Evolutionary conservation across 148 eudicot species (phyloP), one percentile per base, ranked within the genome.

Genomic region (Cornus kousa): DNA sequence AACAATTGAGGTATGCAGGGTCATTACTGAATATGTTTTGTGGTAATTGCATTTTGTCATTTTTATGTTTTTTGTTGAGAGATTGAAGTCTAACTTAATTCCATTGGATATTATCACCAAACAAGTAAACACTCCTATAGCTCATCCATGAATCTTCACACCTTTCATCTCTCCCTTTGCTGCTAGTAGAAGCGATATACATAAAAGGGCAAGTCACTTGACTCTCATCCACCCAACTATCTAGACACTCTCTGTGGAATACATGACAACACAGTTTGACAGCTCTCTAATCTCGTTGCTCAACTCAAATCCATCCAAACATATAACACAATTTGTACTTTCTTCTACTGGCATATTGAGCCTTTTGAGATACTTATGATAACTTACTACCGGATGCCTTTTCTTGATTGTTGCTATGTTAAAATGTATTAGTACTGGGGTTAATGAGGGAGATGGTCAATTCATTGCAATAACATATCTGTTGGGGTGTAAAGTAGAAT

Each of bases 91-190:
- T 43, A 19, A 62, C 19, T 62, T 62, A 19, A 7, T 62, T 20
- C 22, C 24, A 62, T 62, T 19, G 12, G 6, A 7, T 28, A 22
- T 82, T 80, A 46, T 82, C 80, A 2, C 81, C 84, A 17, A 82
- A 82, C 77, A 82, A 78, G 78, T 73, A 81, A 55, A 72, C 64
- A 69, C 72, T 82, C 67, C 84, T 82, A 46, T 78, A 70, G 43
- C 20, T 66, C 72, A 77, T 78, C 82, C 81, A 78, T 39, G 70
- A 78, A 74, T 82, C 73, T 11, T 28, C 50, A 0, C 62, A 70
- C 35, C 40, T 12, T 33, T 40, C 8, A 11, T 7, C 24, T 24
- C n/a, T 10, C 55, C 57, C 0, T n/a, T 69, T 23, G 4, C 59
- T 7, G 68, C 60, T 64, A 79, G 23, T 1, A 83, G 71, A 37